Base-by-base conservation (phyloP, 768 basidiomycete genomes). In the Phaeolepiota aurea region DNA sequence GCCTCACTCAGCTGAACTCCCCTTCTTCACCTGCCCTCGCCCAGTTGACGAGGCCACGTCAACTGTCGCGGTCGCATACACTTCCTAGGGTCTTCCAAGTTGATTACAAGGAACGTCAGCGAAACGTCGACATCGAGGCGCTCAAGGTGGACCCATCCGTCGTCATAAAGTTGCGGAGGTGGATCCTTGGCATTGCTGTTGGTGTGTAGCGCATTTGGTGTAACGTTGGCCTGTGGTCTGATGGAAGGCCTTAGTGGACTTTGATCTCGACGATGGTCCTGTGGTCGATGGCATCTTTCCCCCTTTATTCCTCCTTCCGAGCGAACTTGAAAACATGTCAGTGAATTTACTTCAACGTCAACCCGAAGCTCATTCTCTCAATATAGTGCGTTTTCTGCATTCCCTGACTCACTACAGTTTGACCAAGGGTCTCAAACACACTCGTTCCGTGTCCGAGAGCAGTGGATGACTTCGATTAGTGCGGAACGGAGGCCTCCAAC, bases 181-280 rank as follows among this genome's bases (percentile, higher is more conserved):
- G 87, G 87, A 74, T 79, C 1, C 55, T 83, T 41, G 69, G 79
- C 12, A 68, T 88, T 36, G 77, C 71, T 33, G 66, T 87, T 40
- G 86, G 83, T 73, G 54, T 48, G 69, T 58, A 20, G 21, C 35
- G 4, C 32, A 16, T 5, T 35, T 9, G 10, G 31, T 15, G 31
- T 5, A 20, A 16, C n/a, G 16, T 5, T 5, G 16, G 21, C 9
- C 38, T 40, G 18, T 19, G 7, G 30, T 10, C 19, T 40, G 10
- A 20, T 19, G 9, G n/a, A 4, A 25, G 10, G 15, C 28, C 31
- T 9, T 44, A 87, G 85, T 90, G 25, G 80, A 92, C 48, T 96
- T 96, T 53, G 91, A 96, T 61, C 58, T 91, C 34, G 91, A 94
- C 48, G 64, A 82, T 36, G 91, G 91, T 2, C 91, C 91, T 5